Evolutionary conservation across 805 yeast species (phyloP).

Genomic region (Wickerhamomyces alni): DNA sequence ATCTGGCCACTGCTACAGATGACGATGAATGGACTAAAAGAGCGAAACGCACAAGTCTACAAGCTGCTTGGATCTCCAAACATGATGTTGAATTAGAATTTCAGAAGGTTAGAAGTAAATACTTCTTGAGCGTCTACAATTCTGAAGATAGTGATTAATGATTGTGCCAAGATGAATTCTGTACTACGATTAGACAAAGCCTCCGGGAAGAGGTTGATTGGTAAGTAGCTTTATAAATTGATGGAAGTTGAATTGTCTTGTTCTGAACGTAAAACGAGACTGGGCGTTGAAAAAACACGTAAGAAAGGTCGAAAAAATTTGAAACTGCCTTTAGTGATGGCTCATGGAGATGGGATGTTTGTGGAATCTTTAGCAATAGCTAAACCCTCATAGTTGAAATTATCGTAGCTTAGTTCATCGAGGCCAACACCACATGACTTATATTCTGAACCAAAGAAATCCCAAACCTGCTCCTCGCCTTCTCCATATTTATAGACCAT

Average conservation of each 20-base stretch:
- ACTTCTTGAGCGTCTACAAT: conserved; percentile 5
- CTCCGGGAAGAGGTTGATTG: too few species aligned
- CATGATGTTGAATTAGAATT: conserved; percentile 8
- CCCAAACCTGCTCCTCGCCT: conserved; percentile 13
- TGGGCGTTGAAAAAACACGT: too few species aligned
- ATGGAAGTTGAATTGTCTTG: too few species aligned
- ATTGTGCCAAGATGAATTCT: too few species aligned
- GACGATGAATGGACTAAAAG: conserved; percentile 10
- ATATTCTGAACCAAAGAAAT: conserved; percentile 18
- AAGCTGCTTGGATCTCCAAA: conserved; percentile 5
- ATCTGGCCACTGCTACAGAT: conserved; percentile 2
- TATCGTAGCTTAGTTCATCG: conserved; percentile 10
- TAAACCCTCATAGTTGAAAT: conserved; percentile 19
- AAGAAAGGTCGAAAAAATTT: too few species aligned
- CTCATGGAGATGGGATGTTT: not conserved
- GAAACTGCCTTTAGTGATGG: too few species aligned
- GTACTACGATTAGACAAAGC: too few species aligned
- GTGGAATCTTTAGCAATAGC: conserved; percentile 12
- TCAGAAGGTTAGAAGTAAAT: conserved; percentile 3
- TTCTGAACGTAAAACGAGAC: too few species aligned
- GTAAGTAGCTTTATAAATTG: too few species aligned
- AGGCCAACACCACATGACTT: conserved; percentile 14
- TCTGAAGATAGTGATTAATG: too few species aligned
- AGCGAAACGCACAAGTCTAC: not conserved
- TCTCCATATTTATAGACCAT: conserved; percentile 16